These are phyloP conservation scores for Canariomyces notabilis DNA, from an alignment of 2,329 filamentous ascomycete genomes.

Conservation along the genomic window DNA sequence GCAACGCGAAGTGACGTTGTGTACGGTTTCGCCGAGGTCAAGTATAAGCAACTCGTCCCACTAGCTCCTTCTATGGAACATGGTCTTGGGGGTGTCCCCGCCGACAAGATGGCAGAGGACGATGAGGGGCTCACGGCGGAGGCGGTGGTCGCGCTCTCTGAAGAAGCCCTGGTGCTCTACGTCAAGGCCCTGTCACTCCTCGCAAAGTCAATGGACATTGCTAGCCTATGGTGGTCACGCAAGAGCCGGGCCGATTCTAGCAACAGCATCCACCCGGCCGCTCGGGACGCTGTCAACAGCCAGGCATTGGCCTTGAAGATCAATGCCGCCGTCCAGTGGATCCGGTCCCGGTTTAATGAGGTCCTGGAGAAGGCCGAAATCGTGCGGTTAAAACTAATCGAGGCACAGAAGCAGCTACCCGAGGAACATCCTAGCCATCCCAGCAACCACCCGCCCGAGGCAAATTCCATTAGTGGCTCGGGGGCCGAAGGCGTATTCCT, in stretches of 20 bases:
- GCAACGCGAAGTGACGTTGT: constrained; percentile 93
- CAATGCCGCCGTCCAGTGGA: constrained; percentile 94
- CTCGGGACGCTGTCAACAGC: constrained; percentile 37
- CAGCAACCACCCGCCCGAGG: constrained; percentile 63
- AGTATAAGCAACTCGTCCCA: constrained; percentile 95
- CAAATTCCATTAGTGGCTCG: constrained; percentile 52
- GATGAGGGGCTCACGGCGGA: constrained; percentile 79
- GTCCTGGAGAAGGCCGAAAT: constrained; percentile 94
- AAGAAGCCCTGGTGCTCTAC: constrained; percentile 92
- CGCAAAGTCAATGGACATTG: constrained; percentile 92
- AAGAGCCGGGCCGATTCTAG: constrained; percentile 62
- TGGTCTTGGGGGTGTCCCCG: constrained; percentile 58
- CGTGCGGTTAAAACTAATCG: constrained; percentile 80
- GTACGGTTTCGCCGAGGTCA: constrained; percentile 96
- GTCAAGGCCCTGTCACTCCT: constrained; percentile 89
- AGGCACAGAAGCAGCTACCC: constrained; percentile 79
- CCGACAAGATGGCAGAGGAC: constrained; percentile 55
- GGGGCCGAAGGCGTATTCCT: constrained; percentile 75
- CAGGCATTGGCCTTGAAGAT: constrained; percentile 63
- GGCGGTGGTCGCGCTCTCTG: constrained; percentile 78
- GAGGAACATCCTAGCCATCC: constrained; percentile 83
- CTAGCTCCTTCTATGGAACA: constrained; percentile 73
- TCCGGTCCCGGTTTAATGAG: constrained; percentile 90
- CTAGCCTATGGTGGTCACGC: constrained; percentile 83
- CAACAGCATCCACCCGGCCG: constrained; percentile 38